Evolutionary conservation across 2,329 filamentous ascomycete genomes (phyloP).

Genomic region (Dryadomyces quercivorus): DNA sequence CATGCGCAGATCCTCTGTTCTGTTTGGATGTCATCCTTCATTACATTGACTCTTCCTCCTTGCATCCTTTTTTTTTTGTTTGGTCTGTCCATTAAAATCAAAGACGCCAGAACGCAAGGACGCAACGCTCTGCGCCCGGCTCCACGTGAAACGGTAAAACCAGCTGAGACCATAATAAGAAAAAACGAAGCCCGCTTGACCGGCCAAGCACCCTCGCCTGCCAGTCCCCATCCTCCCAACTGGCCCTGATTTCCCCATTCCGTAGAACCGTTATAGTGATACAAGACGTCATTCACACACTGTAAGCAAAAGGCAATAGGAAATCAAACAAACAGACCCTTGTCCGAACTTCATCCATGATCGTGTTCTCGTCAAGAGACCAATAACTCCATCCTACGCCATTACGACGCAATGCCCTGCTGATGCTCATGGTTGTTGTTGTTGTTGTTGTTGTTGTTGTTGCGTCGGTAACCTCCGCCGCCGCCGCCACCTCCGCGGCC

Average conservation of each 20-base stretch:
- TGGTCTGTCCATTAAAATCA: background rate
- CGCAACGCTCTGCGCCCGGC: no score
- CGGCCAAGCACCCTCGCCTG: no score
- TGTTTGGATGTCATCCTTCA: no score
- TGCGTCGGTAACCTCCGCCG: slow-evolving; percentile 10
- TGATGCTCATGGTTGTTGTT: slow-evolving; percentile 9
- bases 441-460: no score
- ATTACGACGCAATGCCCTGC: slow-evolving; percentile 2
- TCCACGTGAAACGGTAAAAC: no score
- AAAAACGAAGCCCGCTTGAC: background rate
- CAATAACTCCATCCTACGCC: background rate
- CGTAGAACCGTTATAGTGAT: background rate
- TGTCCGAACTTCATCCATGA: background rate
- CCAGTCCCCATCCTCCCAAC: background rate
- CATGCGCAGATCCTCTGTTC: no score
- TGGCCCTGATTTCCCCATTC: background rate
- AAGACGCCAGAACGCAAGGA: background rate
- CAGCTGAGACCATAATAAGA: background rate
- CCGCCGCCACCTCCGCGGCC: slow-evolving; percentile 20
- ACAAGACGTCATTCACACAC: background rate
- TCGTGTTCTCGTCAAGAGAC: background rate
- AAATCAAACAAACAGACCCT: background rate
- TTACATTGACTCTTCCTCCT: no score
- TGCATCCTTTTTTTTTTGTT: no score
- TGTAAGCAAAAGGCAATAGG: background rate